phyloP scores from a whole-genome alignment of 768 basidiomycete genomes.

The Pleurotus platypus region DNA sequence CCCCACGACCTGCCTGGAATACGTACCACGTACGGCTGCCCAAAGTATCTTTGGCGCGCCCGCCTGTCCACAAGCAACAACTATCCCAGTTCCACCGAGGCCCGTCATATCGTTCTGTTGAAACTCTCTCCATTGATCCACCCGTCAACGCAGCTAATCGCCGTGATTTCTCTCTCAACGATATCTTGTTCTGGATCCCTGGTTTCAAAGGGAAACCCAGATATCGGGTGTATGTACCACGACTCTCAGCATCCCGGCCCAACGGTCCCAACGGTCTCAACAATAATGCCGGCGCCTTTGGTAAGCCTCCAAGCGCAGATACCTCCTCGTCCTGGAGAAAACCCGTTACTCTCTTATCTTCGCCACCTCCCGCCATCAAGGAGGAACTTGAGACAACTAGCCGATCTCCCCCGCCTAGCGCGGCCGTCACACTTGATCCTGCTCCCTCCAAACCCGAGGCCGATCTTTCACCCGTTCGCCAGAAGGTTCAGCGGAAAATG shows the following conservation, averaged over 20 bases:
- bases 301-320: slow-evolving; percentile 38
- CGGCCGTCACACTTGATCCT: slow-evolving; percentile 19
- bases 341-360: slow-evolving; percentile 13
- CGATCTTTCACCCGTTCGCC: slow-evolving; percentile 30
- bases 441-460: slow-evolving; percentile 22
- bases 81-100: slow-evolving; percentile 37
- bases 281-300: slow-evolving; percentile 34
- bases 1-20: slow-evolving; percentile 38
- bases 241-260: slow-evolving; percentile 15
- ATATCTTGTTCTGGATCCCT: slow-evolving; percentile 56
- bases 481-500: slow-evolving; percentile 64
- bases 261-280: slow-evolving; percentile 13
- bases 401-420: slow-evolving; percentile 64
- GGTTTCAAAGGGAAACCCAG: slow-evolving; percentile 34
- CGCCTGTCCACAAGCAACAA: slow-evolving; percentile 47
- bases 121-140: slow-evolving; percentile 70
- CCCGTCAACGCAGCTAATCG: slow-evolving; percentile 62
- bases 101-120: slow-evolving; percentile 45
- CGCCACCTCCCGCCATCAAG: slow-evolving; percentile 17
- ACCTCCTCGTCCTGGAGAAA: slow-evolving; percentile 44
- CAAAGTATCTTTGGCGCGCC: slow-evolving; percentile 32
- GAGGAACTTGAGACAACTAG: slow-evolving; percentile 51
- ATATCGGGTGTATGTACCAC: slow-evolving; percentile 40
- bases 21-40: slow-evolving; percentile 48
- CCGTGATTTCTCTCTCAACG: slow-evolving; percentile 61